These are phyloP conservation scores for Linderniella brevidens DNA, from an alignment of 257 asterid species.

Conservation along the genomic window DNA sequence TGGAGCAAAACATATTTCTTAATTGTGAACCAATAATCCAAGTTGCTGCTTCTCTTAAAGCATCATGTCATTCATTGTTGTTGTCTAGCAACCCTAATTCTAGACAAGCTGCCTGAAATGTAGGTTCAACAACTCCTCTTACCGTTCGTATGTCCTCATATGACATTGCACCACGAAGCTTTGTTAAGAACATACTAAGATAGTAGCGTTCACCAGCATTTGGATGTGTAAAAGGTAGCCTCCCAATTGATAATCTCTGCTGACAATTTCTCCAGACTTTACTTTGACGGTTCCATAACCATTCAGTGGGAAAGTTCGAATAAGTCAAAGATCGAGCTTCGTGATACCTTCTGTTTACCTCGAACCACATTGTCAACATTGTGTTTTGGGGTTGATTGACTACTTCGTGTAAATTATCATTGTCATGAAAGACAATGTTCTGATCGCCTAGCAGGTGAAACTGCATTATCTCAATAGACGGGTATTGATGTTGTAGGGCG, in stretches of 20 bases:
- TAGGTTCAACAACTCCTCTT: not conserved
- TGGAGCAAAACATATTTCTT: constrained; percentile 2
- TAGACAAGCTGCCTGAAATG: not conserved
- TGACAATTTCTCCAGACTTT: not conserved
- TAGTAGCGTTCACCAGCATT: not conserved
- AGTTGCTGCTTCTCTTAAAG: constrained; percentile 4
- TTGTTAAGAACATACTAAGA: not conserved
- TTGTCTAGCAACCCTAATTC: too few species aligned
- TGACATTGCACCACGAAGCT: not conserved
- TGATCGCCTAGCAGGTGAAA: not conserved
- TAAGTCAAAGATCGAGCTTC: constrained; percentile 4
- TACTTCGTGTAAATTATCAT: not conserved
- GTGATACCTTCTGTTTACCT: not conserved
- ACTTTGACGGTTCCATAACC: not conserved
- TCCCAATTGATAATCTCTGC: not conserved
- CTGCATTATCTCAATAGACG: not conserved
- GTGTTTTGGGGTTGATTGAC: not conserved
- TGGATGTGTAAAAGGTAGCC: constrained; percentile 4
- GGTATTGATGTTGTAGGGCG: constrained; percentile 2
- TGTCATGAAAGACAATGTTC: not conserved
- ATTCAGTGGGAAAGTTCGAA: not conserved
- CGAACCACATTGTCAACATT: constrained; percentile 7
- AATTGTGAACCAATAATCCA: constrained; percentile 6
- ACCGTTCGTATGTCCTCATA: constrained; percentile 8
- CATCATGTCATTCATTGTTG: not conserved